Percentiles rank a stretch among this genome's conserved stretches.
These are phyloP conservation scores for Fragosphaeria purpurea DNA, from an alignment of 2,329 filamentous ascomycete species.

Conservation along the genomic window DNA sequence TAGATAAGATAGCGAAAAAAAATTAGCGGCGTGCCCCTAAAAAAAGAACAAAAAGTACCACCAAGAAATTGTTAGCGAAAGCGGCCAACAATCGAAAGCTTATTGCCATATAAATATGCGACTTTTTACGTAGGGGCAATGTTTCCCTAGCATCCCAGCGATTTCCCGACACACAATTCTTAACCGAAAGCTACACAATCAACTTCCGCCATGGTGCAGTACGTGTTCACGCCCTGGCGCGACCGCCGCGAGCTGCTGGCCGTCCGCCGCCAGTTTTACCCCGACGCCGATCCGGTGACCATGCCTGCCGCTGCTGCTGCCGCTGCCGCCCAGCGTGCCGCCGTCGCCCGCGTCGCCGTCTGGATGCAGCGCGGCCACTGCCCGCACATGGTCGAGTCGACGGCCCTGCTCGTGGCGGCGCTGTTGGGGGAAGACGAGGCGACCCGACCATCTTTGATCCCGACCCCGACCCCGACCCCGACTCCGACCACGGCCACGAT, in stretches of 20 bases:
- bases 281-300: constrained; percentile 14
- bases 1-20: neutral
- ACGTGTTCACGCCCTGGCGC: constrained; percentile 67
- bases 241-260: constrained; percentile 53
- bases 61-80: too few relatives aligned
- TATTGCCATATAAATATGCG: too few relatives aligned
- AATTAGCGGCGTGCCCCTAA: neutral
- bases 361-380: constrained; percentile 67
- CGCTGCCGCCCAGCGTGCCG: constrained; percentile 28
- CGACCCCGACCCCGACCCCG: neutral
- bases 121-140: too few relatives aligned
- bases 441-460: neutral
- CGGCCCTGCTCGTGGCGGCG: constrained; percentile 61
- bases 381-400: constrained; percentile 71
- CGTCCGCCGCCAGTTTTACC: constrained; percentile 57
- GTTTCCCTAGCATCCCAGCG: too few relatives aligned
- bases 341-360: constrained; percentile 50
- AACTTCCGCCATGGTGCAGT: constrained; percentile 48
- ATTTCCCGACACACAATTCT: too few relatives aligned
- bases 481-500: neutral
- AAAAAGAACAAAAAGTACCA: neutral
- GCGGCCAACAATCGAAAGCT: too few relatives aligned
- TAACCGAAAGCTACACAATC: too few relatives aligned
- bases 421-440: constrained; percentile 48
- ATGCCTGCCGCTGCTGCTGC: neutral